Conservation (phyloP, 208 protist species). For the Porcisia hertigi region DNA sequence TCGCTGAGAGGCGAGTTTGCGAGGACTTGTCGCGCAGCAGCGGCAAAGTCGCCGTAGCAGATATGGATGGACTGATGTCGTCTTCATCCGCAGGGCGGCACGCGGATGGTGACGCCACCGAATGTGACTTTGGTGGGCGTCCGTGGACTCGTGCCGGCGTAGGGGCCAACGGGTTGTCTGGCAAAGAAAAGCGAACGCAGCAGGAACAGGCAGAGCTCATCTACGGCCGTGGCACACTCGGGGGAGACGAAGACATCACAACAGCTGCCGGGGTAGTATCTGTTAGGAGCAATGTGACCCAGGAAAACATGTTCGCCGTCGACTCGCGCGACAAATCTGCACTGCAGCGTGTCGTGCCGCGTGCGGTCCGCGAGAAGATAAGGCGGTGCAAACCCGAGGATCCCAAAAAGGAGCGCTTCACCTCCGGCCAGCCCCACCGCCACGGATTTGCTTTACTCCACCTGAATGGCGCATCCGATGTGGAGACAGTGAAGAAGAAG, state of each 20-base stretch:
- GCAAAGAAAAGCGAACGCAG: conserved; percentile 60
- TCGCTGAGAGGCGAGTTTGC: conserved; percentile 51
- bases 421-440: conserved; percentile 4
- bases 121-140: conserved; percentile 30
- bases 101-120: conserved; percentile 20
- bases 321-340: conserved; percentile 42
- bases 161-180: conserved; percentile 43
- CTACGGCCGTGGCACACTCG: conserved; percentile 44
- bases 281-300: neutral
- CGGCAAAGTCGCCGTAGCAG: conserved; percentile 1
- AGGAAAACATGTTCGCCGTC: conserved; percentile 36
- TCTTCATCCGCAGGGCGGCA: neutral
- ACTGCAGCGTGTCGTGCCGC: conserved; percentile 57
- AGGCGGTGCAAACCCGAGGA: conserved; percentile 24
- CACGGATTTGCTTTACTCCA: neutral
- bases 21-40: conserved; percentile 21
- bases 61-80: conserved; percentile 21
- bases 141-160: conserved; percentile 76
- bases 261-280: neutral
- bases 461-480: neutral
- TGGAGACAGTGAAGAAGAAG: neutral
- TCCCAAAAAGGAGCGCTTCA: conserved; percentile 6
- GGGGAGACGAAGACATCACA: conserved; percentile 11
- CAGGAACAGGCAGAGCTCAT: conserved; percentile 62
- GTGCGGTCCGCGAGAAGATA: conserved; percentile 34